Evolutionary conservation across 1,139 yeast species (phyloP), one percentile per base, ranked within the genome.

Genomic region (Cylindricascospora bacillispora): DNA sequence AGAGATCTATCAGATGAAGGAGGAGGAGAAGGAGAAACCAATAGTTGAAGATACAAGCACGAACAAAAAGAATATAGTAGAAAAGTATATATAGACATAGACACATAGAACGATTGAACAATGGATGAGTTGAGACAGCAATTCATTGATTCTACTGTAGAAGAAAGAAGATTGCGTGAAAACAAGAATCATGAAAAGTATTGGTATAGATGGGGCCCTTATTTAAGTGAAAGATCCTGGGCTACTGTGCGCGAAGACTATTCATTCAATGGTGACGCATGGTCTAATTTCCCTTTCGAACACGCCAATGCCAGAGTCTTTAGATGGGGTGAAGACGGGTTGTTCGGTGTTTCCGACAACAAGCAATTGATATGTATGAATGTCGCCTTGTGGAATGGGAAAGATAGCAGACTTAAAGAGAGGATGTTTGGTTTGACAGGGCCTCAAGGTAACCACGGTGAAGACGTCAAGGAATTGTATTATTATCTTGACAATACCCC

Each of bases 241-340:
- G 67, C 93, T 16, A 80, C 93, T 0, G 95, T 89, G 6, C 63
- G 95, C 38, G 95, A 86, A 56, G 97, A 86, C 53, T 86, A 86
- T 56, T 80, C 94, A 1, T 62, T 56, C 28, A 67, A 77, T 45
- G 97, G 97, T 27, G 89, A 85, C 44, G 95, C 95, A 3, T 86
- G 97, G 97, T 67, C 76, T 22, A 73, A 77, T 45, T 86, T 86
- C 56, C 85, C 93, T 6, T 85, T 85, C 54, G 93, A 82, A 37
- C 86, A 82, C 39, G 81, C 93, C 3, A 67, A 74, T 40, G 71
- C 92, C 16, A 65, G 97, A 48, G 73, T 82, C 12, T 86, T 81
- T 52, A 66, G 97, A 32, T 86, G 97, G 97, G 94, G 95, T 28
- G 97, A 86, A 56, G 97, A 86, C 52, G 97, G 97, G 3, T 63